A percentile compares a stretch with the other conserved stretches of the same genome.
phyloP scores from a whole-genome alignment of 2,329 filamentous ascomycete species.

The Exophiala alcalophila region DNA sequence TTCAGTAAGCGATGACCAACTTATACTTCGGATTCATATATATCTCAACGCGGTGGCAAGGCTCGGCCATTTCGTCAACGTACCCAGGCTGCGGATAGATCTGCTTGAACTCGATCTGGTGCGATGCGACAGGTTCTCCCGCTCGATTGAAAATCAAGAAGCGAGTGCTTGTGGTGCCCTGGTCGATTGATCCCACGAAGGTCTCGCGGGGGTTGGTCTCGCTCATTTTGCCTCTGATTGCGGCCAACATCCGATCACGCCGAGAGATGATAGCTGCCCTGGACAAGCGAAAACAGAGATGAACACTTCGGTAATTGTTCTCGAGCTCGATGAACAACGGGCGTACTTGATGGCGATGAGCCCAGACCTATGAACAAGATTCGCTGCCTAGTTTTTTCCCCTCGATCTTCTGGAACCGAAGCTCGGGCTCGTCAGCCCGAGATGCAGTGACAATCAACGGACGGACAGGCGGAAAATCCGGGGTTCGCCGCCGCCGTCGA shows the following conservation, averaged over 20 bases:
- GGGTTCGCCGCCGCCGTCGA: conserved; percentile 4
- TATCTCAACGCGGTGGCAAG: conserved; percentile 19
- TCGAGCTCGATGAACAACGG: not conserved
- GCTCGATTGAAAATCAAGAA: conserved; percentile 85
- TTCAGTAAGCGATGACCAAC: too few species aligned
- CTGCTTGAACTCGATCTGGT: conserved; percentile 85
- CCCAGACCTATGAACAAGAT: not conserved
- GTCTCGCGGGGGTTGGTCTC: conserved; percentile 49
- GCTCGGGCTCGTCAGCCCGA: conserved; percentile 13
- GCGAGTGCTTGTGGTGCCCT: conserved; percentile 83
- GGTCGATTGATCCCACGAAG: conserved; percentile 85
- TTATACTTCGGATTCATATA: too few species aligned
- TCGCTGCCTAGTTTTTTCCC: not conserved
- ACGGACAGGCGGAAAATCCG: conserved; percentile 5
- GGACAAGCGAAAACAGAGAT: not conserved
- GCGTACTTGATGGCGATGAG: not conserved
- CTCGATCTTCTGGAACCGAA: not conserved
- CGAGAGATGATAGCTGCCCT: not conserved
- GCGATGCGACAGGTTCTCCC: conserved; percentile 73
- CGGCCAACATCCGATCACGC: not conserved
- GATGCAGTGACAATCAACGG: conserved; percentile 6
- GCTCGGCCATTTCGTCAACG: conserved; percentile 8
- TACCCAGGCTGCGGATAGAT: conserved; percentile 82
- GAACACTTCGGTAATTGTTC: not conserved
- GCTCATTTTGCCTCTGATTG: conserved; percentile 15